These are phyloP conservation scores for Venturia effusa DNA, from an alignment of 2,329 filamentous ascomycete species.

Conservation along the genomic window DNA sequence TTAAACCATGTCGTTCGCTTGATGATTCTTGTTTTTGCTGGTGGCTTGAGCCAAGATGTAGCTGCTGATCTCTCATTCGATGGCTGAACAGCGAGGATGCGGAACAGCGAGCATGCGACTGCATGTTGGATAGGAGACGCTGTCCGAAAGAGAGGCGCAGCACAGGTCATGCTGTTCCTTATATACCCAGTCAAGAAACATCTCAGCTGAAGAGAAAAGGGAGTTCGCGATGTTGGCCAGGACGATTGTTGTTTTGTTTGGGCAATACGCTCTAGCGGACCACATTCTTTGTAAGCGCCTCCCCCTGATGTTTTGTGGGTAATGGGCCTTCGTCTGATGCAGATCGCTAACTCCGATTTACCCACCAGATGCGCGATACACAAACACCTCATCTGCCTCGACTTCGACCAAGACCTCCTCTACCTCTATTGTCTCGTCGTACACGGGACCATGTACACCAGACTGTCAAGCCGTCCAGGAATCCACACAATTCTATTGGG, in stretches of 20 bases:
- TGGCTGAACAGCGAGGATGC: background rate
- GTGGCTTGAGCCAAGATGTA: background rate
- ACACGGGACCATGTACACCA: background rate
- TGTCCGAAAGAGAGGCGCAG: background rate
- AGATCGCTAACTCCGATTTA: background rate
- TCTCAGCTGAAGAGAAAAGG: background rate
- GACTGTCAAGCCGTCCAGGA: background rate
- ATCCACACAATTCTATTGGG: conserved; percentile 4
- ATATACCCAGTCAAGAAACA: background rate
- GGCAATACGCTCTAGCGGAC: background rate
- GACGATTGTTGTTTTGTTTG: background rate
- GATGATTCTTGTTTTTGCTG: background rate
- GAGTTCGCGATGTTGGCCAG: background rate
- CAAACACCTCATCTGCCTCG: background rate
- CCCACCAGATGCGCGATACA: background rate
- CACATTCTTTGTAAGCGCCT: background rate
- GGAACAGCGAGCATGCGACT: background rate
- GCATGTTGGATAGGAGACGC: background rate
- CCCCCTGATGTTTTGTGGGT: no score
- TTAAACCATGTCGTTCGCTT: background rate
- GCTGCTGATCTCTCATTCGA: background rate
- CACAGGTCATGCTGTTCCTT: background rate
- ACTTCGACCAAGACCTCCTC: background rate
- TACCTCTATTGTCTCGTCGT: background rate
- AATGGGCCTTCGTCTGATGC: background rate